Evolutionary conservation across 73 alveolate species (phyloP), one percentile per base, ranked within the genome.

Genomic region (Diophrys sp.): DNA sequence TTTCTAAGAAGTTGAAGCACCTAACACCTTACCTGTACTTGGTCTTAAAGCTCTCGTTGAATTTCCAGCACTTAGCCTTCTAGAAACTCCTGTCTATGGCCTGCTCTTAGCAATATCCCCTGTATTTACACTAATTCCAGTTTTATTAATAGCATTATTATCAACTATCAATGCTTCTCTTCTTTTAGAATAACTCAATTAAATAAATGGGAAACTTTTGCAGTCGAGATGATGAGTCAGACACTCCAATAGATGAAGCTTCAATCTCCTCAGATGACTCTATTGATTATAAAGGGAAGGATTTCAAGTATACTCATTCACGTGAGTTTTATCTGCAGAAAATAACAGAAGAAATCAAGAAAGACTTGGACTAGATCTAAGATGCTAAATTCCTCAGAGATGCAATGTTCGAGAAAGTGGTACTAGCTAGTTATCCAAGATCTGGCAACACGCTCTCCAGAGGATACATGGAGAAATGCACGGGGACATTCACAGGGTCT

Each of bases 371-470:
- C 18, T 5, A 44, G 5, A 44, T 44, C 18, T 62, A 26, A 62
- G 73, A 62, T 23, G 33, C 73, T 62, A 62, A 62, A n/a, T 62
- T 23, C n/a, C 28, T 62, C 31, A 62, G 73, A 14, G 2, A 62
- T 2, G n/a, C 5, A 23, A 26, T 62, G 31, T 62, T 62, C n/a
- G 85, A 81, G 69, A 73, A 80, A n/a, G 72, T 71, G 14, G 75
- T 71, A 0, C 74, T 84, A n/a, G 91, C 83, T 23, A 53, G 77
- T 44, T 84, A 77, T 62, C 91, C 91, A 1, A 44, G 91, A 29
- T 77, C 87, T 14, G 91, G 91, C 14, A 84, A 84, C 79, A 77
- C 87, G 31, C 54, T 84, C n/a, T 56, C 77, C 1, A 57, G 91
- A 54, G 80, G 79, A 33, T 73, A 74, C 77, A 27, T 84, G 0